Evolutionary conservation across 2,329 filamentous ascomycete genomes (phyloP).

Genomic region (Venturia effusa): DNA sequence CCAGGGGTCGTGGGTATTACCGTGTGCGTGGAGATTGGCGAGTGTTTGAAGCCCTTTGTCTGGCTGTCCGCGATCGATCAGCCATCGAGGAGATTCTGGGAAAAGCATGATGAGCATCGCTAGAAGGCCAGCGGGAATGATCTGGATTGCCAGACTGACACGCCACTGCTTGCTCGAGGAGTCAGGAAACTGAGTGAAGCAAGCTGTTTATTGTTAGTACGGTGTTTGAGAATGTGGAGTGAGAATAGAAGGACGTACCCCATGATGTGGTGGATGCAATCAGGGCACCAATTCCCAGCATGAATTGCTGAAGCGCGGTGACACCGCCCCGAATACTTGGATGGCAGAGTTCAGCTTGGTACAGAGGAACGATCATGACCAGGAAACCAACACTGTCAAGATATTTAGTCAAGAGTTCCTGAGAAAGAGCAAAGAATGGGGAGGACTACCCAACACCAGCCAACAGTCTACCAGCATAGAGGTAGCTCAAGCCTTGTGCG

Average conservation of each 20-base stretch:
- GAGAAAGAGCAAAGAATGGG: slow-evolving; percentile 14
- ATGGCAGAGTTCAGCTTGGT: slow-evolving; percentile 71
- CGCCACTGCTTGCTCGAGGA: slow-evolving; percentile 47
- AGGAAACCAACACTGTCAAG: slow-evolving; percentile 45
- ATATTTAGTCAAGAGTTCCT: slow-evolving; percentile 15
- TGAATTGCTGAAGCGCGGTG: slow-evolving; percentile 70
- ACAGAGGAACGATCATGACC: slow-evolving; percentile 57
- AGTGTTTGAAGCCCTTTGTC: slow-evolving; percentile 57
- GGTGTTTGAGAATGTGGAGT: background rate
- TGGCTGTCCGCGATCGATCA: slow-evolving; percentile 58
- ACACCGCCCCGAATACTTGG: slow-evolving; percentile 66
- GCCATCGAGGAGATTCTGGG: slow-evolving; percentile 58
- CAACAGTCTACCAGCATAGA: slow-evolving; percentile 60
- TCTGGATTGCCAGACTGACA: slow-evolving; percentile 57
- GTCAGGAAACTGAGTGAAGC: slow-evolving; percentile 14
- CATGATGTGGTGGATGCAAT: slow-evolving; percentile 65
- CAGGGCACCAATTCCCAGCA: slow-evolving; percentile 66
- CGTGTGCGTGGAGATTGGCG: slow-evolving; percentile 58
- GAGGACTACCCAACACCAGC: slow-evolving; percentile 52
- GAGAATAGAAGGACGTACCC: slow-evolving; percentile 28
- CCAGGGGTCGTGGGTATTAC: slow-evolving; percentile 55
- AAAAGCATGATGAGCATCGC: slow-evolving; percentile 60
- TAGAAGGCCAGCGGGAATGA: slow-evolving; percentile 54
- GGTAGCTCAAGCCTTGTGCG: slow-evolving; percentile 46
- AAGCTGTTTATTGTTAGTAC: background rate